Evolutionary conservation across 2,329 filamentous ascomycete species (phyloP).

Genomic region (Trichoderma koningiopsis): DNA sequence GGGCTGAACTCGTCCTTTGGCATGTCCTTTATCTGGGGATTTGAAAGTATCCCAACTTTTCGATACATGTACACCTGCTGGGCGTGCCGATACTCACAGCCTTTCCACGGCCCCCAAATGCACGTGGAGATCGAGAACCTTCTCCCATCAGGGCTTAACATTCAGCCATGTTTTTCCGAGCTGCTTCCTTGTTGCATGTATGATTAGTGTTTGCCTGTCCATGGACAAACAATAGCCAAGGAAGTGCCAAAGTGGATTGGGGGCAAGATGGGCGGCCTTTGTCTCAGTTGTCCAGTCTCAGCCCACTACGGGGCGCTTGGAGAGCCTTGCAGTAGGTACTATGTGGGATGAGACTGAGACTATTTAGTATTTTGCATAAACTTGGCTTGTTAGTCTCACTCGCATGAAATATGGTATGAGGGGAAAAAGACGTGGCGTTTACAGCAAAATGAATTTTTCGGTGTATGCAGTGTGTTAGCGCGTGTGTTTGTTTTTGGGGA

Average conservation of each 20-base stretch:
- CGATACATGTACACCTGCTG: conserved; percentile 2
- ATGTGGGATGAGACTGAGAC: background rate
- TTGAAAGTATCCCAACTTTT: background rate
- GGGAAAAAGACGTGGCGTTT: background rate
- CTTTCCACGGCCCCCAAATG: background rate
- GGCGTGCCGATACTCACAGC: conserved; percentile 2
- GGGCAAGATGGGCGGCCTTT: background rate
- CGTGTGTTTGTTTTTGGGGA: background rate
- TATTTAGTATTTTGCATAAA: background rate
- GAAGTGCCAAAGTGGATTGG: background rate
- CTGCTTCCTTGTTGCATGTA: background rate
- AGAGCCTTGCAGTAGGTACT: background rate
- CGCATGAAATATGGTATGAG: background rate
- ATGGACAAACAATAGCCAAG: background rate
- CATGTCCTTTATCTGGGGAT: background rate
- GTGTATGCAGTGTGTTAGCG: background rate
- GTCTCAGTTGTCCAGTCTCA: background rate
- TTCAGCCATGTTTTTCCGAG: background rate
- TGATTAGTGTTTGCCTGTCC: background rate
- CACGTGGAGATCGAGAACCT: background rate
- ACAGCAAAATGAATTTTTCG: background rate
- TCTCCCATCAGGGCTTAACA: background rate
- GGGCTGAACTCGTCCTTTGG: background rate
- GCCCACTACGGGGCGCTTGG: background rate
- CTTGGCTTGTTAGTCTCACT: background rate